phyloP scores from a whole-genome alignment of 345 rosid species.

The Populus simonii region DNA sequence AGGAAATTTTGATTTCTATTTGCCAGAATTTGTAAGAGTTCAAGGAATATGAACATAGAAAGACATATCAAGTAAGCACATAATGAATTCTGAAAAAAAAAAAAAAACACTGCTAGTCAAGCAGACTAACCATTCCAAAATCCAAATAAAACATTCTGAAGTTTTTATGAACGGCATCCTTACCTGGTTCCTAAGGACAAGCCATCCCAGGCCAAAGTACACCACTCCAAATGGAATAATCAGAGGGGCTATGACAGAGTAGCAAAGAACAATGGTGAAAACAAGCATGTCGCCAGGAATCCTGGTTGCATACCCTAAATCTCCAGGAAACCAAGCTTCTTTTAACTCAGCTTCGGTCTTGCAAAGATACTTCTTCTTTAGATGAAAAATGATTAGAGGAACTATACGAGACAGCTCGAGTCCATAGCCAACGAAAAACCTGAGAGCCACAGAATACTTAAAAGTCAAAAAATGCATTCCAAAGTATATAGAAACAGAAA shows the following conservation, averaged over 20 bases:
- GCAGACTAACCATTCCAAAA: too few species aligned
- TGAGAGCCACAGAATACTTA: slow-evolving; percentile 23
- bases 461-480: background rate
- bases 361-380: slow-evolving; percentile 84
- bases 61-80: too few species aligned
- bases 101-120: too few species aligned
- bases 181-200: slow-evolving; percentile 85
- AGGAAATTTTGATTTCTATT: too few species aligned
- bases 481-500: background rate
- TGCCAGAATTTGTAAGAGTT: too few species aligned
- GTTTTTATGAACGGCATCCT: background rate
- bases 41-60: too few species aligned
- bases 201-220: slow-evolving; percentile 86
- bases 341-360: slow-evolving; percentile 81
- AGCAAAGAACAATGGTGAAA: slow-evolving; percentile 65
- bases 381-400: slow-evolving; percentile 71
- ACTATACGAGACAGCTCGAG: slow-evolving; percentile 80
- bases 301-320: slow-evolving; percentile 62
- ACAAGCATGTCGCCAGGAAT: slow-evolving; percentile 73
- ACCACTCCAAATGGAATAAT: slow-evolving; percentile 68
- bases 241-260: slow-evolving; percentile 80
- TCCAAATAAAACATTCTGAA: background rate
- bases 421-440: slow-evolving; percentile 84
- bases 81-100: too few species aligned
- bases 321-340: slow-evolving; percentile 88